phyloP scores from a whole-genome alignment of 805 yeast genomes.

The Wickerhamiella kurtzmanii region DNA sequence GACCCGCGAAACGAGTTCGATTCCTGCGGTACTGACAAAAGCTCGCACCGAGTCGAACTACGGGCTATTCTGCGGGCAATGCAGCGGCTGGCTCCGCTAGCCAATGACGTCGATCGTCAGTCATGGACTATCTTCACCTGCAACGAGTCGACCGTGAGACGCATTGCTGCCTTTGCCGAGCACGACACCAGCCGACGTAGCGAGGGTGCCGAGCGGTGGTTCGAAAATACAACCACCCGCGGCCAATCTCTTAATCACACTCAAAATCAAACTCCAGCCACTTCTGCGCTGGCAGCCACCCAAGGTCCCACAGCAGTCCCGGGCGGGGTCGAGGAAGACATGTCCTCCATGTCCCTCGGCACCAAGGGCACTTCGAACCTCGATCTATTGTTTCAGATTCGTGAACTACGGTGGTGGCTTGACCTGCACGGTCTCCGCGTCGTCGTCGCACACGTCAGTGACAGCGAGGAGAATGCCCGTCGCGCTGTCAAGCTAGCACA shows the following conservation, averaged over 20 bases:
- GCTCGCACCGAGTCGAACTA: conserved; percentile 8
- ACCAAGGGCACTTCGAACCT: conserved; percentile 7
- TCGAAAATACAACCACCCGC: neutral
- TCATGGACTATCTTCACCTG: conserved; percentile 6
- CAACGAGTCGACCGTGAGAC: conserved; percentile 1
- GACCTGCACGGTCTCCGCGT: neutral
- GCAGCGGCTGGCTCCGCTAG: conserved; percentile 1
- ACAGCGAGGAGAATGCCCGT: neutral
- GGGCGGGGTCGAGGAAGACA: neutral
- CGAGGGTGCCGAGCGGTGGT: neutral
- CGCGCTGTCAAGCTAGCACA: conserved; percentile 2
- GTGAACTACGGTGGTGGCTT: conserved; percentile 5
- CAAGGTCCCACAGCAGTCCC: neutral
- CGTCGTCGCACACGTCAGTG: neutral
- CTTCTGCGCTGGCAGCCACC: no score
- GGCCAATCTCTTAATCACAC: no score
- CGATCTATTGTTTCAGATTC: conserved; percentile 9
- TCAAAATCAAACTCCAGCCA: neutral
- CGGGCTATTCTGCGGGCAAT: conserved; percentile 7
- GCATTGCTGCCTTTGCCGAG: neutral
- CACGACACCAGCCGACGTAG: neutral
- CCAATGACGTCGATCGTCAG: neutral
- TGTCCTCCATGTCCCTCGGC: neutral
- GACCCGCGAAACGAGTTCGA: conserved; percentile 6
- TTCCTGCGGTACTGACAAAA: conserved; percentile 3